These are phyloP conservation scores for Neopestalotiopsis clavispora DNA, from an alignment of 2,329 filamentous ascomycete species.

Conservation along the genomic window DNA sequence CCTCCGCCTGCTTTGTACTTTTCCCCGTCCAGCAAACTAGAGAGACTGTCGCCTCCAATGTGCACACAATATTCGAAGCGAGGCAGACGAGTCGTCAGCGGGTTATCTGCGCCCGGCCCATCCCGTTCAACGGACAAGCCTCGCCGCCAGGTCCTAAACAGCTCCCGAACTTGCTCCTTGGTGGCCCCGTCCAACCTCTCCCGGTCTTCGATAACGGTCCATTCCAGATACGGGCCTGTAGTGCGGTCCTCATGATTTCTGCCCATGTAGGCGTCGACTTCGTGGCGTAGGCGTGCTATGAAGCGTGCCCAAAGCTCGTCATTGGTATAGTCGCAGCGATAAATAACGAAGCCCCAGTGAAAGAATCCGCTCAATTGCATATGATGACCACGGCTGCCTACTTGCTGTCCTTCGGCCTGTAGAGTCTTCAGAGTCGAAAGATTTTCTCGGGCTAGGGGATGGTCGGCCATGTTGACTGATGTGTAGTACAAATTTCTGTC, in stretches of 20 bases:
- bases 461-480: slow-evolving; percentile 5
- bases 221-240: slow-evolving; percentile 6
- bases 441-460: slow-evolving; percentile 7
- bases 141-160: slow-evolving; percentile 1
- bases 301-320: slow-evolving; percentile 3
- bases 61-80: slow-evolving; percentile 1
- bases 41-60: slow-evolving; percentile 3
- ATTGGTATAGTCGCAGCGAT: neutral
- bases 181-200: neutral
- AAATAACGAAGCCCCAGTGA: neutral
- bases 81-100: neutral
- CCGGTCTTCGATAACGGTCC: neutral
- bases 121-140: neutral
- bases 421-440: neutral
- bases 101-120: neutral
- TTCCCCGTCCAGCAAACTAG: slow-evolving; percentile 2
- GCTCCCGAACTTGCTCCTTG: neutral
- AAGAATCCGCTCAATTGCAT: slow-evolving; percentile 7
- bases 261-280: slow-evolving; percentile 2
- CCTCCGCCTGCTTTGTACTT: neutral
- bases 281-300: neutral
- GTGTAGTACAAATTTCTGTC: neutral
- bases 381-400: slow-evolving; percentile 1
- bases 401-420: slow-evolving; percentile 6
- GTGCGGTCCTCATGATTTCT: slow-evolving; percentile 7